Conservation (phyloP, 2,329 filamentous ascomycete species). For the Albophoma yamanashiensis region DNA sequence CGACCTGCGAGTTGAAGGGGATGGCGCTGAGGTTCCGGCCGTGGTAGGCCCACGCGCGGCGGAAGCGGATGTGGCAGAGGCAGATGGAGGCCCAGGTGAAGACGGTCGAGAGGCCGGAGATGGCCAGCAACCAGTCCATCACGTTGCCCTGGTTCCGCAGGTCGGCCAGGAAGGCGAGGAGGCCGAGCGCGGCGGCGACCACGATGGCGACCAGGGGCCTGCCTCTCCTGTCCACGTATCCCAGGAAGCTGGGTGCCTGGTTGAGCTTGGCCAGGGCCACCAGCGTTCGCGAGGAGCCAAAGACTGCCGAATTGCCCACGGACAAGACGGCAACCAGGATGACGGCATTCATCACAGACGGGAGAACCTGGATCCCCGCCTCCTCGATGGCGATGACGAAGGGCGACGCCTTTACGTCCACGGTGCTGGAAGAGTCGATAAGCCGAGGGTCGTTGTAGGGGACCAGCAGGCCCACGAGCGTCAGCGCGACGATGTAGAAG, state of each 20-base stretch:
- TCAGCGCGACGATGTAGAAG: constrained; percentile 80
- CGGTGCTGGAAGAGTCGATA: constrained; percentile 40
- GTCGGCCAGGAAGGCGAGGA: constrained; percentile 66
- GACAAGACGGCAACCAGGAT: constrained; percentile 85
- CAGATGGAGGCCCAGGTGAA: constrained; percentile 83
- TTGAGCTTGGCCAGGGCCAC: constrained; percentile 82
- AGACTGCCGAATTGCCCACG: constrained; percentile 85
- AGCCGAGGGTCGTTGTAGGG: constrained; percentile 59
- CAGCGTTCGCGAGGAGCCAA: constrained; percentile 82
- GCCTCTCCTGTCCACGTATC: constrained; percentile 74
- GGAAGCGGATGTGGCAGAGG: constrained; percentile 86
- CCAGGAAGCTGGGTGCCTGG: constrained; percentile 66
- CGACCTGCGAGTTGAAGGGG: constrained; percentile 71
- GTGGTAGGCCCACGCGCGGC: constrained; percentile 60
- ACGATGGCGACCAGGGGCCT: constrained; percentile 67
- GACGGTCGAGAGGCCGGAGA: constrained; percentile 62
- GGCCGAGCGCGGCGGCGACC: constrained; percentile 55
- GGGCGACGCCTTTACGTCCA: constrained; percentile 67
- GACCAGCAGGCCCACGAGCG: constrained; percentile 72
- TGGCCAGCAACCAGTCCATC: constrained; percentile 70
- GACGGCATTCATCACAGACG: constrained; percentile 88
- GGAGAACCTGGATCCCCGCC: constrained; percentile 69
- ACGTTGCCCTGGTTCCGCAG: constrained; percentile 47
- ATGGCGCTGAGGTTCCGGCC: constrained; percentile 66
- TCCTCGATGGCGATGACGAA: constrained; percentile 89